Percentiles rank a stretch among this genome's conserved stretches.
Conservation (phyloP, 2,329 filamentous ascomycete genomes). For the Magnaporthiopsis incrustans region DNA sequence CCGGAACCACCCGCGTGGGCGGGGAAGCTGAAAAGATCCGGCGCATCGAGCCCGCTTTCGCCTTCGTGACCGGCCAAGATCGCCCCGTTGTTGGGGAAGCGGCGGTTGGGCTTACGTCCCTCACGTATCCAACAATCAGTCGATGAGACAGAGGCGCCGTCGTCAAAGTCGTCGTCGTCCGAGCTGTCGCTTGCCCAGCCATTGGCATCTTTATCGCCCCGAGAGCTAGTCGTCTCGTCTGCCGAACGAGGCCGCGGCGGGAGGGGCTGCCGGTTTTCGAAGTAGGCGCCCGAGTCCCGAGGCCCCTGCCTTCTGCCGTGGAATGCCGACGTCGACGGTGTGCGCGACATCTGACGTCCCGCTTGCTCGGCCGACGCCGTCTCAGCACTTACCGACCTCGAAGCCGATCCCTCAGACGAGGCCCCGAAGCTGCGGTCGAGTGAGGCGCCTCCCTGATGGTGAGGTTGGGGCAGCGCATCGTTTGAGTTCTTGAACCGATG, state of each 20-base stretch:
- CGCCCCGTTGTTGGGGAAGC: conserved; percentile 11
- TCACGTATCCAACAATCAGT: conserved; percentile 53
- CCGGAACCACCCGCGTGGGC: conserved; percentile 22
- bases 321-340: conserved; percentile 24
- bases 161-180: conserved; percentile 29
- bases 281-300: conserved; percentile 16
- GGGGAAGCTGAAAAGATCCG: conserved; percentile 48
- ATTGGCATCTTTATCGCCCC: conserved; percentile 22
- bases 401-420: conserved; percentile 21
- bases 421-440: conserved; percentile 25
- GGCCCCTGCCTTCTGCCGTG: conserved; percentile 20
- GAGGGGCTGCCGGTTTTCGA: conserved; percentile 22
- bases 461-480: conserved; percentile 32
- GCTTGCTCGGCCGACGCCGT: conserved; percentile 10
- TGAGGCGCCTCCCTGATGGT: conserved; percentile 16
- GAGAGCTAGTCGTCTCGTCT: conserved; percentile 35
- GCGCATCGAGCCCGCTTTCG: conserved; percentile 28
- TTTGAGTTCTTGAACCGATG: conserved; percentile 41
- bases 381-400: conserved; percentile 16
- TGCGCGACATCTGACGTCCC: conserved; percentile 14
- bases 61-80: neutral
- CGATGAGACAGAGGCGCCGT: conserved; percentile 41
- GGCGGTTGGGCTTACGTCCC: conserved; percentile 33
- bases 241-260: conserved; percentile 38
- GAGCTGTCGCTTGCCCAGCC: conserved; percentile 38